Percentiles rank a stretch among this genome's conserved stretches.
phyloP scores from a whole-genome alignment of 192 early-diverging fungal species.

The Haplosporangium gracile region DNA sequence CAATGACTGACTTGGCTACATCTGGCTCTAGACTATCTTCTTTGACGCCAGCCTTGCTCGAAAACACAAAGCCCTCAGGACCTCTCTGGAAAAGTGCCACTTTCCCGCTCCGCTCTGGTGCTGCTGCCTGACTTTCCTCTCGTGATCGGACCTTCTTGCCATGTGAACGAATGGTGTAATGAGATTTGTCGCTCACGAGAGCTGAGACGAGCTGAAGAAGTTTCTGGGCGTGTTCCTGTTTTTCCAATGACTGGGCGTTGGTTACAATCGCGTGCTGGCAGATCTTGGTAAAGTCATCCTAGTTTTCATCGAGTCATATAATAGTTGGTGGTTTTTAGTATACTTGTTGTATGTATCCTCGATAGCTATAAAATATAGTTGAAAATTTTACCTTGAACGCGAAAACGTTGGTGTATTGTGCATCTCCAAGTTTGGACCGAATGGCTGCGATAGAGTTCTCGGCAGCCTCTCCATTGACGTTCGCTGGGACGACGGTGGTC shows the following conservation, averaged over 20 bases:
- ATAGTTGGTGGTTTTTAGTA: background rate
- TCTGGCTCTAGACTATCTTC: conserved; percentile 25
- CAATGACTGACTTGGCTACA: conserved; percentile 20
- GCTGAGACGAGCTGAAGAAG: conserved; percentile 37
- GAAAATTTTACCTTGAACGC: conserved; percentile 33
- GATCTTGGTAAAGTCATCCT: conserved; percentile 40
- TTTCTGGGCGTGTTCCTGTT: conserved; percentile 26
- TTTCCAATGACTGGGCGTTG: background rate
- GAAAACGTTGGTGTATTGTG: conserved; percentile 24
- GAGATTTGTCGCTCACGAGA: conserved; percentile 42
- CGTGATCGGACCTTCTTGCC: conserved; percentile 45
- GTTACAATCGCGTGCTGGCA: conserved; percentile 20
- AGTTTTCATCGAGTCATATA: background rate
- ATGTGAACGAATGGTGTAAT: conserved; percentile 52
- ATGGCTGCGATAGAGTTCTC: conserved; percentile 19
- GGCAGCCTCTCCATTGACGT: conserved; percentile 24
- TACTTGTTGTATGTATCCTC: background rate
- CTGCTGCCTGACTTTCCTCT: conserved; percentile 29
- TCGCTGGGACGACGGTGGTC: background rate
- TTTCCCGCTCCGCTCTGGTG: conserved; percentile 40
- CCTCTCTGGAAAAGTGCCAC: conserved; percentile 61
- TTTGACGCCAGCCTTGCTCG: conserved; percentile 38
- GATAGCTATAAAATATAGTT: background rate
- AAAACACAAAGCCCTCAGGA: conserved; percentile 63
- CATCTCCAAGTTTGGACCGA: conserved; percentile 27